A percentile compares a stretch with the other conserved stretches of the same genome.
These are phyloP conservation scores for Vachellia collinsii DNA, from an alignment of 306 rosid species.

Conservation along the genomic window DNA sequence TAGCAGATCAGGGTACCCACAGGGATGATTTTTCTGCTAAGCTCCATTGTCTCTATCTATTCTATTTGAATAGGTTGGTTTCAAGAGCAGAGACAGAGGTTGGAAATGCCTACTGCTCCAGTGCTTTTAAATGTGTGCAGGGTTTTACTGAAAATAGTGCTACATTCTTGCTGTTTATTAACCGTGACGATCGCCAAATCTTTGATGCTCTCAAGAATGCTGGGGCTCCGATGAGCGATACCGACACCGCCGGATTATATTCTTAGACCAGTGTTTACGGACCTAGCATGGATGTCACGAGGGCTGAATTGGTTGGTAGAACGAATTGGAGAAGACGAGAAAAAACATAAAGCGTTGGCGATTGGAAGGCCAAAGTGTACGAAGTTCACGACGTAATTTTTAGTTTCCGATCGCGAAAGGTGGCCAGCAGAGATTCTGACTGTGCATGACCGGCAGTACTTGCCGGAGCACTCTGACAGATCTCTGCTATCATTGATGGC, in stretches of 20 bases:
- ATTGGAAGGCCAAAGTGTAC: conserved; percentile 83
- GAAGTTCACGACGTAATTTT: conserved; percentile 85
- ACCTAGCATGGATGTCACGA: conserved; percentile 96
- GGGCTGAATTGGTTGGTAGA: conserved; percentile 80
- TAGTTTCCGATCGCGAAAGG: conserved; percentile 89
- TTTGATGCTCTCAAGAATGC: conserved; percentile 90
- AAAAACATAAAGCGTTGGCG: conserved; percentile 87
- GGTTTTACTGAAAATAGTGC: too few relatives aligned
- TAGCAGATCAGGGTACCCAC: too few relatives aligned
- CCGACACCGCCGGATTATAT: conserved; percentile 78
- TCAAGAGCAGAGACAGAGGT: conserved; percentile 97
- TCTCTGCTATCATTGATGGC: too few relatives aligned
- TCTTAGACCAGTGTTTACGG: conserved; percentile 86
- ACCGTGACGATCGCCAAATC: conserved; percentile 71
- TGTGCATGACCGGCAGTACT: conserved; percentile 15
- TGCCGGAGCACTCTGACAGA: too few relatives aligned
- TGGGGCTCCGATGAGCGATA: conserved; percentile 75
- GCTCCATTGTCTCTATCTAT: too few relatives aligned
- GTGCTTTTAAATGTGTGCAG: too few relatives aligned
- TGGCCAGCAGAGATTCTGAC: conserved; percentile 55
- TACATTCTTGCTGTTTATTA: conserved; percentile 69
- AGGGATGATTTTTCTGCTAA: too few relatives aligned
- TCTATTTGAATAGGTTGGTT: too few relatives aligned
- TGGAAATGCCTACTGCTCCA: too few relatives aligned
- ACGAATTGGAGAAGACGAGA: conserved; percentile 95